Evolutionary conservation across 129 eudicot species (phyloP).

Genomic region (Mikania micrantha): DNA sequence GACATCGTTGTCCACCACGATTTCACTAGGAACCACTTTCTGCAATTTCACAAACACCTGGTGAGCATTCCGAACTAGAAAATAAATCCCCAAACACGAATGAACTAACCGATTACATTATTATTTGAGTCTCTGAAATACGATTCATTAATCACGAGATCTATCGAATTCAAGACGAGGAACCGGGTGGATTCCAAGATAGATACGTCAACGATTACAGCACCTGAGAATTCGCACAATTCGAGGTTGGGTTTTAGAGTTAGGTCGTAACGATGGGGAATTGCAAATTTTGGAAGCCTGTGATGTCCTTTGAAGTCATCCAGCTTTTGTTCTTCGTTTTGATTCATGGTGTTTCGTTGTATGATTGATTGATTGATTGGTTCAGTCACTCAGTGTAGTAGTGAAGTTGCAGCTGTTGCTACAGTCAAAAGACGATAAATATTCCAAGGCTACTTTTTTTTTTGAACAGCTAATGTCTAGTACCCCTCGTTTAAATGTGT

Average conservation of each 20-base stretch:
- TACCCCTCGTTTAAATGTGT: no score
- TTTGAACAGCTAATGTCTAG: no score
- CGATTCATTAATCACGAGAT: conserved; percentile 19
- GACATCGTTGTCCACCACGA: conserved; percentile 28
- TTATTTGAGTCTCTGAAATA: conserved; percentile 24
- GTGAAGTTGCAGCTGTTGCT: neutral
- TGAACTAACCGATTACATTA: conserved; percentile 5
- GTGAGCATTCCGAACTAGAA: conserved; percentile 9
- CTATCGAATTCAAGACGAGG: conserved; percentile 35
- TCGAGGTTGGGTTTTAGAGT: conserved; percentile 34
- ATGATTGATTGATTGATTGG: neutral
- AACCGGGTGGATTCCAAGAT: conserved; percentile 34
- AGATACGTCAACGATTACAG: conserved; percentile 15
- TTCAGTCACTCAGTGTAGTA: neutral
- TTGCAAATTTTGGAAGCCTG: conserved; percentile 48
- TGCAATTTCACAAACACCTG: conserved; percentile 26
- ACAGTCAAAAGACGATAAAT: neutral
- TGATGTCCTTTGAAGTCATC: conserved; percentile 37
- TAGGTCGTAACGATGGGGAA: conserved; percentile 36
- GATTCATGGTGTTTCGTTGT: conserved; percentile 20
- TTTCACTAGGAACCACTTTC: conserved; percentile 29
- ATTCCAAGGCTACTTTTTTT: no score
- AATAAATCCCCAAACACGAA: neutral
- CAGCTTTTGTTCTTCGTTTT: conserved; percentile 16
- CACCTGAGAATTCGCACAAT: conserved; percentile 36